Evolutionary conservation across 352 stramenopile species (phyloP).

Genomic region (Pythium coloratum): DNA sequence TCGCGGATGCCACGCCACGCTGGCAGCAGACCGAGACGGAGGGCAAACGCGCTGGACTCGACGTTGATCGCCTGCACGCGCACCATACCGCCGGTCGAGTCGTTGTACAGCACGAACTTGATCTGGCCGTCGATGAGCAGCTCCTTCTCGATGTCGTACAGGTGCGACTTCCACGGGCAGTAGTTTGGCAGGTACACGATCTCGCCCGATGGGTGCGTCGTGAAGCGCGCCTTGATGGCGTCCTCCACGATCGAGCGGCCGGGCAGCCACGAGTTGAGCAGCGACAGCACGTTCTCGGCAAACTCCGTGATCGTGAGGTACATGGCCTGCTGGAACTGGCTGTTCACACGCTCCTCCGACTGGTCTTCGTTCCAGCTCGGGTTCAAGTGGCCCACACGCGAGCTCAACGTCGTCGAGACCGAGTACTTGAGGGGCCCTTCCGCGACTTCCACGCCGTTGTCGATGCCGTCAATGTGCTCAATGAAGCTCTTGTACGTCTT

Average conservation of each 20-base stretch:
- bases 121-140: constrained; percentile 84
- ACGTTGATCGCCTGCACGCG: constrained; percentile 96
- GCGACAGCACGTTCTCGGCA: constrained; percentile 83
- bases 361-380: constrained; percentile 95
- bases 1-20: constrained; percentile 95
- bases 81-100: constrained; percentile 93
- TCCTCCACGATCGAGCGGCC: constrained; percentile 92
- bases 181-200: constrained; percentile 92
- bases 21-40: constrained; percentile 89
- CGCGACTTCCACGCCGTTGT: constrained; percentile 96
- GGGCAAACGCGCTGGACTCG: constrained; percentile 91
- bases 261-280: constrained; percentile 94
- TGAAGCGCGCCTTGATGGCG: constrained; percentile 83
- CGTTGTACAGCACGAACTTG: constrained; percentile 98
- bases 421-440: constrained; percentile 66
- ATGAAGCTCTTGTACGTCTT: constrained; percentile 97
- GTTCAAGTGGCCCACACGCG: constrained; percentile 93
- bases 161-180: constrained; percentile 95
- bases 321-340: constrained; percentile 94
- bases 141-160: constrained; percentile 96
- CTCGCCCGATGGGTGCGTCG: constrained; percentile 91
- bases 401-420: constrained; percentile 76
- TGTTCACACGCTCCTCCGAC: constrained; percentile 75
- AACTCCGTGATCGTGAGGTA: constrained; percentile 96
- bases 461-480: constrained; percentile 98